A percentile compares a stretch with the other conserved stretches of the same genome.
Conservation (phyloP, 345 rosid genomes). For the Rhizophora apiculata region DNA sequence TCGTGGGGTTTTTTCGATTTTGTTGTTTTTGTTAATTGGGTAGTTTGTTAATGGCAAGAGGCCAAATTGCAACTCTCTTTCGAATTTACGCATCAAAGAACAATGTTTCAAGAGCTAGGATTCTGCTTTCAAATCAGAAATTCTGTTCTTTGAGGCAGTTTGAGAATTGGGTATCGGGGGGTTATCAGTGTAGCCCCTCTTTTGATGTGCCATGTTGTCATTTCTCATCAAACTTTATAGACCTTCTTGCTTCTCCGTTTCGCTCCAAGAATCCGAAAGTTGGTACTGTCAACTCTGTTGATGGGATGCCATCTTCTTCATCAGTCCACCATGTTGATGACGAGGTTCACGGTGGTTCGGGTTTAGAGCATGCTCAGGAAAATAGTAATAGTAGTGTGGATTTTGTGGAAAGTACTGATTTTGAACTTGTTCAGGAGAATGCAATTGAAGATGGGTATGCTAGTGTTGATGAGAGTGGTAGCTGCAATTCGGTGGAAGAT, state of each 20-base stretch:
- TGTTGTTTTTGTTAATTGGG: neutral
- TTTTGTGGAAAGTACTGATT: constrained; percentile 20
- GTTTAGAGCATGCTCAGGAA: constrained; percentile 4
- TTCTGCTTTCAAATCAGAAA: constrained; percentile 24
- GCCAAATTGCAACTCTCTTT: constrained; percentile 42
- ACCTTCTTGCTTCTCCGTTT: constrained; percentile 10
- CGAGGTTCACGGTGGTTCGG: constrained; percentile 10
- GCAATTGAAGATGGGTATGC: neutral
- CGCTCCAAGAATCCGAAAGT: constrained; percentile 17
- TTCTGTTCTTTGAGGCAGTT: constrained; percentile 38
- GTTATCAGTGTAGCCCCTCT: constrained; percentile 15
- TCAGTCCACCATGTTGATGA: constrained; percentile 20
- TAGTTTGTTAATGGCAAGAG: constrained; percentile 45
- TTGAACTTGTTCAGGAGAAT: constrained; percentile 21
- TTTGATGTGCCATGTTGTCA: constrained; percentile 30
- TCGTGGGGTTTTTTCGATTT: constrained; percentile 9
- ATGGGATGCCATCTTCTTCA: constrained; percentile 38
- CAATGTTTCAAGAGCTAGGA: constrained; percentile 31
- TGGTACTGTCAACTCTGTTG: constrained; percentile 14
- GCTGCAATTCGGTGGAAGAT: constrained; percentile 8
- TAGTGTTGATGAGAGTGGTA: constrained; percentile 13
- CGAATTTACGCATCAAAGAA: constrained; percentile 38
- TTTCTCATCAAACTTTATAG: constrained; percentile 22
- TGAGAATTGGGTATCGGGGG: constrained; percentile 24
- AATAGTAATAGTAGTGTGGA: constrained; percentile 1